A percentile compares a stretch with the other conserved stretches of the same genome.
phyloP scores from a whole-genome alignment of 192 early-diverging fungal species.

The Linnemannia schmuckeri region DNA sequence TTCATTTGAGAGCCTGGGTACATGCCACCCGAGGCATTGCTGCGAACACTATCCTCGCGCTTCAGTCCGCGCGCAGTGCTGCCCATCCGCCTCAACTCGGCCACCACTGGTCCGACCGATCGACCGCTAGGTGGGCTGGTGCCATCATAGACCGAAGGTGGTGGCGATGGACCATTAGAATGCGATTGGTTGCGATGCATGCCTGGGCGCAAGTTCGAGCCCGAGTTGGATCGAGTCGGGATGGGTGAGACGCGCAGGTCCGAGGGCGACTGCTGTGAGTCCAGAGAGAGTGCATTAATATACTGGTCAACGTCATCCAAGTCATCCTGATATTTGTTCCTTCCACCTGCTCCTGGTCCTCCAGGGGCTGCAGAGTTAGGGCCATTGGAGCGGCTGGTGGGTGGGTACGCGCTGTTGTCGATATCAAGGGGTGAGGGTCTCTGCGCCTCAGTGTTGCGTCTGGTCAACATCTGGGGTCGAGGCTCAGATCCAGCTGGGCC shows the following conservation, averaged over 20 bases:
- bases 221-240: constrained; percentile 25
- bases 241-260: neutral
- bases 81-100: constrained; percentile 28
- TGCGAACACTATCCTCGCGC: constrained; percentile 38
- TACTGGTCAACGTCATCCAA: constrained; percentile 48
- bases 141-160: neutral
- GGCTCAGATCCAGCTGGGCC: constrained; percentile 46
- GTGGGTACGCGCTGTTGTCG: constrained; percentile 16
- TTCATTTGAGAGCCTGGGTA: constrained; percentile 5
- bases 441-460: constrained; percentile 47
- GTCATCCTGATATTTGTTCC: constrained; percentile 42
- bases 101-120: constrained; percentile 7
- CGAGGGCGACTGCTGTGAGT: constrained; percentile 3
- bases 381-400: neutral
- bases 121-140: neutral
- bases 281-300: constrained; percentile 24
- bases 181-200: constrained; percentile 21
- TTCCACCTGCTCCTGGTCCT: constrained; percentile 3
- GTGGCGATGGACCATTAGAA: neutral
- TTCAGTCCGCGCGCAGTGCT: constrained; percentile 25
- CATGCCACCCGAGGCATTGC: constrained; percentile 1
- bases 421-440: constrained; percentile 23
- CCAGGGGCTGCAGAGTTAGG: constrained; percentile 14
- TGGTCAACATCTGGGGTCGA: constrained; percentile 18
- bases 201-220: constrained; percentile 4